Evolutionary conservation across 768 basidiomycete genomes (phyloP).

Genomic region (Leccinellum albellum): DNA sequence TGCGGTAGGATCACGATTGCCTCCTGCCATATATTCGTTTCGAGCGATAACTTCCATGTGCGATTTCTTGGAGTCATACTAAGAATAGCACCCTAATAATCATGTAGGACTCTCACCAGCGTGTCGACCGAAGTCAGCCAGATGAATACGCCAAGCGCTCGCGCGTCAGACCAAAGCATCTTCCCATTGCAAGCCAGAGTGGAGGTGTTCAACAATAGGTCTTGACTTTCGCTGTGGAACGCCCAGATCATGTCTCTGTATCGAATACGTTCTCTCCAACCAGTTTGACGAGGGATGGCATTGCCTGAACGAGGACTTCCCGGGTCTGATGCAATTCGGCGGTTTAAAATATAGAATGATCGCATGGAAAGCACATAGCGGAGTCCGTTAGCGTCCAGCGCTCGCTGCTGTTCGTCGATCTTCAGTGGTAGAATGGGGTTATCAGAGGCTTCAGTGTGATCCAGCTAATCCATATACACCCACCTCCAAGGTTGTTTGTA

Average conservation of each 20-base stretch:
- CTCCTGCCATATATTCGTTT: constrained; percentile 87
- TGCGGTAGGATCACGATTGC: constrained; percentile 80
- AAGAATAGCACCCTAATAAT: background rate
- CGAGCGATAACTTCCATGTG: constrained; percentile 88
- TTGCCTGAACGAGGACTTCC: constrained; percentile 45
- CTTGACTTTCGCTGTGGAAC: constrained; percentile 92
- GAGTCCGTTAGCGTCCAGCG: constrained; percentile 87
- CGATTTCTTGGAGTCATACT: constrained; percentile 48
- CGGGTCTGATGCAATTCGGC: constrained; percentile 48
- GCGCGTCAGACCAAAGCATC: constrained; percentile 88
- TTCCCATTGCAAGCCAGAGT: constrained; percentile 73
- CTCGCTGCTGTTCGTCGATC: constrained; percentile 88
- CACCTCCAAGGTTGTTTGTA: constrained; percentile 86
- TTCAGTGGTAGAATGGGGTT: constrained; percentile 29
- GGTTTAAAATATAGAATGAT: constrained; percentile 83
- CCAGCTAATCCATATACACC: constrained; percentile 9
- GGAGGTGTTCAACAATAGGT: constrained; percentile 69
- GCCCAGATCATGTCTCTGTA: constrained; percentile 98
- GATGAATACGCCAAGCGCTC: constrained; percentile 78
- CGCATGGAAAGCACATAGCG: constrained; percentile 92
- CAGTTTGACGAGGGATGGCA: constrained; percentile 43
- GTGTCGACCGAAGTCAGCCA: constrained; percentile 82
- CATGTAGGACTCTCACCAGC: constrained; percentile 51
- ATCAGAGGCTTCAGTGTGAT: background rate
- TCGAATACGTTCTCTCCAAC: constrained; percentile 71